Evolutionary conservation across 2,329 filamentous ascomycete genomes (phyloP).

Genomic region (Cercospora janseana): DNA sequence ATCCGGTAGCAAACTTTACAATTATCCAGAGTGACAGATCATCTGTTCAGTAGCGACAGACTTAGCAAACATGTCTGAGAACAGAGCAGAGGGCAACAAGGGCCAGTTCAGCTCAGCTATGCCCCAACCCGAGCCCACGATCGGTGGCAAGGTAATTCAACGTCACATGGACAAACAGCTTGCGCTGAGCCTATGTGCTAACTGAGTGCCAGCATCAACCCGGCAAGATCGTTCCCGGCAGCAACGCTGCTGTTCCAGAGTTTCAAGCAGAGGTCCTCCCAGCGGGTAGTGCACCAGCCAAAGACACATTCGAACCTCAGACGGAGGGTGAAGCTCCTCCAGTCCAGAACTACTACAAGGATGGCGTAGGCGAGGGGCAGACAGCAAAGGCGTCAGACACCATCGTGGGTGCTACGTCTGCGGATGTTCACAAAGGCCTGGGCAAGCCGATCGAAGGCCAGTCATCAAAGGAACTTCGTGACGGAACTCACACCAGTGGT

Average conservation of each 20-base stretch:
- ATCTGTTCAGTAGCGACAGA: background rate
- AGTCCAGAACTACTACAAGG: conserved; percentile 42
- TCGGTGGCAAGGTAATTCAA: conserved; percentile 13
- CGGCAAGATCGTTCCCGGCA: conserved; percentile 54
- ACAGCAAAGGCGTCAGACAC: conserved; percentile 48
- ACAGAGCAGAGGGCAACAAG: conserved; percentile 12
- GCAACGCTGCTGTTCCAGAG: conserved; percentile 60
- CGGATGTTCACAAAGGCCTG: conserved; percentile 53
- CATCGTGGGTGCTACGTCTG: conserved; percentile 53
- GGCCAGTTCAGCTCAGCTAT: conserved; percentile 12
- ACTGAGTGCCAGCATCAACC: conserved; percentile 56
- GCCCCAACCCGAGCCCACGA: conserved; percentile 8
- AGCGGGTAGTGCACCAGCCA: conserved; percentile 61
- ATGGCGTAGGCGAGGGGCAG: conserved; percentile 44
- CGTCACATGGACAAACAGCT: background rate
- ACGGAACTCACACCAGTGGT: conserved; percentile 43
- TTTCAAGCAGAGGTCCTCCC: conserved; percentile 62
- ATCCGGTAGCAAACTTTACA: no score
- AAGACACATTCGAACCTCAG: conserved; percentile 48
- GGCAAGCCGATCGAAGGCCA: conserved; percentile 54
- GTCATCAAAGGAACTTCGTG: conserved; percentile 48
- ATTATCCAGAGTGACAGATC: no score
- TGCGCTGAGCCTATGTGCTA: conserved; percentile 8
- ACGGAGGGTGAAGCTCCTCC: conserved; percentile 39
- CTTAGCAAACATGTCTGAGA: conserved; percentile 1